A percentile compares a stretch with the other conserved stretches of the same genome.
Evolutionary conservation across 2,329 filamentous ascomycete genomes (phyloP).

Genomic region (Fusarium pseudograminearum): DNA sequence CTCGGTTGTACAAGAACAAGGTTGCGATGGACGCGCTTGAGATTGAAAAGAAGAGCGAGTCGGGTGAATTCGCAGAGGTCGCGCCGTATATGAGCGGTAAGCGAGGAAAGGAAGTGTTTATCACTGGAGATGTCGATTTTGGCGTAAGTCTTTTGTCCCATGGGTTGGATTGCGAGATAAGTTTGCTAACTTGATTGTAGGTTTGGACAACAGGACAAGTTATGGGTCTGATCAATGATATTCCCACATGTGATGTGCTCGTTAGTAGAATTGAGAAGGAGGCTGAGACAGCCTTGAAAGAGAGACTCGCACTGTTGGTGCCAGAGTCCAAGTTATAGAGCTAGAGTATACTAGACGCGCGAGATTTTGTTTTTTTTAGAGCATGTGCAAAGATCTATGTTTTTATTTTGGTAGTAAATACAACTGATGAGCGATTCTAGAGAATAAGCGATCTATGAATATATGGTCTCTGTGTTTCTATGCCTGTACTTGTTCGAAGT

Average conservation of each 20-base stretch:
- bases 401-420: constrained; percentile 5
- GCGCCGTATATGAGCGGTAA: constrained; percentile 90
- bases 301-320: constrained; percentile 67
- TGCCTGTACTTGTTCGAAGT: constrained; percentile 25
- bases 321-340: constrained; percentile 69
- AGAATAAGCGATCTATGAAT: constrained; percentile 11
- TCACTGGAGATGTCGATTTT: constrained; percentile 90
- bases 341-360: constrained; percentile 17
- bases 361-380: constrained; percentile 20
- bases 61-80: constrained; percentile 90
- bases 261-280: constrained; percentile 81
- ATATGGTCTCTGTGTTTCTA: constrained; percentile 5
- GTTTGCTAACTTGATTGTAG: constrained; percentile 57
- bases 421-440: constrained; percentile 11
- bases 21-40: constrained; percentile 83
- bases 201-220: constrained; percentile 98
- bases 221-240: constrained; percentile 87
- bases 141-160: constrained; percentile 71
- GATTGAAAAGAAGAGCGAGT: constrained; percentile 84
- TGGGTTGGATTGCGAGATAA: background rate
- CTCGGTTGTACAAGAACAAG: constrained; percentile 89
- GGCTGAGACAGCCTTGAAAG: constrained; percentile 73
- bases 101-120: constrained; percentile 89
- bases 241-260: constrained; percentile 78
- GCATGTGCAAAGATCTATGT: constrained; percentile 5